These are phyloP conservation scores for Cladosporium sp. DNA, from an alignment of 2,329 filamentous ascomycete species.

Conservation along the genomic window DNA sequence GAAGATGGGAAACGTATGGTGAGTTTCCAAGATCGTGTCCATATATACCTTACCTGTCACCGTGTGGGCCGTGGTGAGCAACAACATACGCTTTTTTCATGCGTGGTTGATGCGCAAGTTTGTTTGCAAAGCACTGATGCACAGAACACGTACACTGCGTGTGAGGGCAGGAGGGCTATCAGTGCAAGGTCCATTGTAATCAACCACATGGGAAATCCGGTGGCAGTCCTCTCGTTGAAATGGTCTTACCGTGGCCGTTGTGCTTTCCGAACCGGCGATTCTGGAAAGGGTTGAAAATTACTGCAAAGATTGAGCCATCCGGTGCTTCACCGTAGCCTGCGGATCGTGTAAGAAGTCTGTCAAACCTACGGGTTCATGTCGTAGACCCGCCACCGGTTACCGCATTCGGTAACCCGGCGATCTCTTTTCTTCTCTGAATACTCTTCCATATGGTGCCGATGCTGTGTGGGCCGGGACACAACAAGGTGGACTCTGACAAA, in stretches of 20 bases:
- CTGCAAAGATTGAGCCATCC: background rate
- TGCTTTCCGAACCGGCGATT: background rate
- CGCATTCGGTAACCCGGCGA: slow-evolving; percentile 2
- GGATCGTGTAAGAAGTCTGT: background rate
- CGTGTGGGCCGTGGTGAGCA: background rate
- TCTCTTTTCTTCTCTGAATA: background rate
- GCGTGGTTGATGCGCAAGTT: background rate
- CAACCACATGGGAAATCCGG: slow-evolving; percentile 2
- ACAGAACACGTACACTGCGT: background rate
- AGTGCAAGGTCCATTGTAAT: slow-evolving; percentile 2
- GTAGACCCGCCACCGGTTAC: background rate
- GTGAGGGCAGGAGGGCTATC: background rate
- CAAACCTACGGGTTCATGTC: background rate
- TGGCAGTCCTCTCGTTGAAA: background rate
- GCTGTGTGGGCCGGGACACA: background rate
- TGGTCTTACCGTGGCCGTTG: background rate
- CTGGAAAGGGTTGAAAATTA: background rate
- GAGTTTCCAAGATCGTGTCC: background rate
- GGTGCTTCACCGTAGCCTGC: background rate
- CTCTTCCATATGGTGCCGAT: background rate
- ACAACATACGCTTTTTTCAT: background rate
- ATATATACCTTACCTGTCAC: background rate
- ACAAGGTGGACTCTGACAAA: too few relatives aligned
- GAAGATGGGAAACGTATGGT: background rate
- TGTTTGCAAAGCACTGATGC: background rate